These are phyloP conservation scores for Microbotryum saponariae DNA, from an alignment of 1,284 basidiomycete species.

Conservation along the genomic window DNA sequence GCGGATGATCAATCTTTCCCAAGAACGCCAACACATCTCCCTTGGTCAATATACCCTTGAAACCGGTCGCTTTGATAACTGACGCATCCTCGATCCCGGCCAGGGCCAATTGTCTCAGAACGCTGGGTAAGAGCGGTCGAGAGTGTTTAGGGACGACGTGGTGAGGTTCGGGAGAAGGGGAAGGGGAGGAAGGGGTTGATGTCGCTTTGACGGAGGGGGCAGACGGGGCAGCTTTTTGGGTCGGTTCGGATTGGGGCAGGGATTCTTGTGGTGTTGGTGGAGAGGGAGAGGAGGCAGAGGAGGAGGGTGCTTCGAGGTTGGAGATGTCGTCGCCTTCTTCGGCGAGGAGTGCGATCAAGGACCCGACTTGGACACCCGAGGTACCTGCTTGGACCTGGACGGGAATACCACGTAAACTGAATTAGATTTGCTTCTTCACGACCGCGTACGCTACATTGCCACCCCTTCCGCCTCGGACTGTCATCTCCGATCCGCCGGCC, in stretches of 20 bases:
- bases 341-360: constrained; percentile 43
- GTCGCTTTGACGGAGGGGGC: constrained; percentile 15
- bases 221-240: constrained; percentile 31
- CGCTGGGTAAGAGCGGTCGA: constrained; percentile 39
- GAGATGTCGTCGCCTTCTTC: constrained; percentile 45
- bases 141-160: constrained; percentile 21
- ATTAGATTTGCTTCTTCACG: too few species aligned
- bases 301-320: constrained; percentile 35
- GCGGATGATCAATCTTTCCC: constrained; percentile 35
- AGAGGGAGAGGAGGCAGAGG: constrained; percentile 3
- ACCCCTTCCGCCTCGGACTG: too few species aligned
- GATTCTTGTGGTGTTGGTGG: constrained; percentile 2
- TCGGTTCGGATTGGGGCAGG: constrained; percentile 1
- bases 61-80: constrained; percentile 43
- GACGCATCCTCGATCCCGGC: constrained; percentile 37
- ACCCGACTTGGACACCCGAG: constrained; percentile 41
- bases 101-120: constrained; percentile 38
- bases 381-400: constrained; percentile 35
- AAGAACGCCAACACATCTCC: constrained; percentile 44
- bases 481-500: too few species aligned
- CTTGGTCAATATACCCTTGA: constrained; percentile 43
- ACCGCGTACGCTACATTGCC: too few species aligned
- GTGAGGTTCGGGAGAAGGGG: constrained; percentile 2
- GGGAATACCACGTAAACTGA: too few species aligned
- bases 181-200: background rate